Evolutionary conservation across 2,329 filamentous ascomycete species (phyloP).

Genomic region (Orbilia ellipsospora): DNA sequence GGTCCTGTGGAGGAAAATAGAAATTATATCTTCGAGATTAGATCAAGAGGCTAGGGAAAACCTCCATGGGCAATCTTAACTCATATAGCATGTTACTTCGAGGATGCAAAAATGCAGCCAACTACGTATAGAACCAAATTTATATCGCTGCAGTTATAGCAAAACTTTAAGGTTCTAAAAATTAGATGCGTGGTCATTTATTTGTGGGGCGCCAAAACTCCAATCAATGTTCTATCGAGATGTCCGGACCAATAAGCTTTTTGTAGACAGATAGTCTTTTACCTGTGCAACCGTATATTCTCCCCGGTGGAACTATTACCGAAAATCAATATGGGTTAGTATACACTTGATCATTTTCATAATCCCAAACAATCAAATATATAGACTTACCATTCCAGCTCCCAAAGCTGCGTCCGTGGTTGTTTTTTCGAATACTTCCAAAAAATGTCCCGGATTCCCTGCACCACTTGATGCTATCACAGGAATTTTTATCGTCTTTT

Average conservation of each 20-base stretch:
- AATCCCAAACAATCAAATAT: not conserved
- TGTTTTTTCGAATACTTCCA: conserved; percentile 87
- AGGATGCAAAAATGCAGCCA: no score
- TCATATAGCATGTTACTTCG: no score
- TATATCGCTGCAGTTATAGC: no score
- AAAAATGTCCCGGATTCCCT: conserved; percentile 86
- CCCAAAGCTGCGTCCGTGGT: conserved; percentile 90
- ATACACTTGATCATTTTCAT: not conserved
- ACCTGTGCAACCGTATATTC: conserved; percentile 96
- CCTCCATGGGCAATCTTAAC: no score
- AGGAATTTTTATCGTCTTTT: conserved; percentile 85
- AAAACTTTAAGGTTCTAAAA: no score
- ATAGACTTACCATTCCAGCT: conserved; percentile 79
- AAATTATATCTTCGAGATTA: no score
- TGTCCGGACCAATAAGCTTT: conserved; percentile 78
- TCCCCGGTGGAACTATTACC: conserved; percentile 81
- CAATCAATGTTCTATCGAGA: conserved; percentile 21
- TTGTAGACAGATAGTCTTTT: conserved; percentile 79
- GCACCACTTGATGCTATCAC: conserved; percentile 96
- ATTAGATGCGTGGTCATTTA: not conserved
- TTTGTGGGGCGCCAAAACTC: conserved; percentile 10
- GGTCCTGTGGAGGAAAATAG: no score
- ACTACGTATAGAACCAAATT: no score
- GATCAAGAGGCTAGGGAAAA: no score
- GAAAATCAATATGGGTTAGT: conserved; percentile 11